Evolutionary conservation across 371 early-diverging fungal genomes (phyloP).

Genomic region (Choanephora cucurbitarum): DNA sequence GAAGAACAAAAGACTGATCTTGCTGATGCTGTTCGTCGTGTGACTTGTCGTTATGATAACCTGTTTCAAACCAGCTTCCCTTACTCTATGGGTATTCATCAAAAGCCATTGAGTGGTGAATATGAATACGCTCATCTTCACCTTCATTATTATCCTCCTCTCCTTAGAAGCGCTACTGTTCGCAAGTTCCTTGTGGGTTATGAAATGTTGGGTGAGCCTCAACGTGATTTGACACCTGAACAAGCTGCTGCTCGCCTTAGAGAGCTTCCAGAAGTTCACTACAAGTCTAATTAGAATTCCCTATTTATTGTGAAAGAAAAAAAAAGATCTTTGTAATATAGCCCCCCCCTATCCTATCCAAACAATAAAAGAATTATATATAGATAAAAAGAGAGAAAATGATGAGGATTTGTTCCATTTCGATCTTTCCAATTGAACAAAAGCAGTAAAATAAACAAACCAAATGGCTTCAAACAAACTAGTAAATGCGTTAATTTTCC

Average conservation of each 20-base stretch:
- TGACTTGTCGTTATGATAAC: constrained; percentile 89
- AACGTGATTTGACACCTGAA: constrained; percentile 93
- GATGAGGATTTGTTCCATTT: background rate
- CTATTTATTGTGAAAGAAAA: background rate
- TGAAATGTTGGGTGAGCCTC: constrained; percentile 92
- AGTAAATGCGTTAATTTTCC: too few relatives aligned
- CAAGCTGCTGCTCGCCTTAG: constrained; percentile 75
- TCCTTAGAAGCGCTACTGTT: constrained; percentile 85
- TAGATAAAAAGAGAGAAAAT: background rate
- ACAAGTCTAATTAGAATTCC: constrained; percentile 39
- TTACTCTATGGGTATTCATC: constrained; percentile 94
- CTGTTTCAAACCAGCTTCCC: constrained; percentile 92
- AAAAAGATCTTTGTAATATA: background rate
- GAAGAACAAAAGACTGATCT: constrained; percentile 55
- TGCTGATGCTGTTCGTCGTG: constrained; percentile 71
- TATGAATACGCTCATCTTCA: constrained; percentile 75
- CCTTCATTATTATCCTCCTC: constrained; percentile 93
- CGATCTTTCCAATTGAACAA: too few relatives aligned
- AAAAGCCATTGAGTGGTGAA: constrained; percentile 66
- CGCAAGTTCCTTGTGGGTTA: constrained; percentile 97
- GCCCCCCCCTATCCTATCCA: background rate
- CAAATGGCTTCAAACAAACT: too few relatives aligned
- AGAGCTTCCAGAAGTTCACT: constrained; percentile 60
- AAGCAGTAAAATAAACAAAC: too few relatives aligned
- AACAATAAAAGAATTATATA: background rate